Evolutionary conservation across 108 stramenopile genomes (phyloP), one percentile per base, ranked within the genome.

Genomic region (Cyclostephanos invisitatus): DNA sequence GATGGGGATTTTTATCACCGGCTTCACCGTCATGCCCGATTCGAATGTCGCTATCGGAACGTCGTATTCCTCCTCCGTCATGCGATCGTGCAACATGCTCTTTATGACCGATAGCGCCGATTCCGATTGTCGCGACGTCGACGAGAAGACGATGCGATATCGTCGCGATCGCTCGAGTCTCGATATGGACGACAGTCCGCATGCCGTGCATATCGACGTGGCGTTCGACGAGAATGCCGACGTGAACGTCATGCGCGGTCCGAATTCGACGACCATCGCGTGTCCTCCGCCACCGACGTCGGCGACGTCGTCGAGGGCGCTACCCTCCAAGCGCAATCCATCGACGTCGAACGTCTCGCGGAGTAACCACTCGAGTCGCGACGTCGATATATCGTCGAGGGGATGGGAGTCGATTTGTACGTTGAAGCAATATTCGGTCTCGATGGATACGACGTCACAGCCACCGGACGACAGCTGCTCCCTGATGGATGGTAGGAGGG

Each of bases 221-320:
- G 97, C 97, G 70, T 98, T 99, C 62, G 97, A 98, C 28, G 95
- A 96, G 67, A 95, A 97, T 7, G 99, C 96, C 32, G 97, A 94
- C 9, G 96, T 88, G 74, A 98, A 99, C 8, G 97, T 89, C 89
- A 98, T 89, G 9, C 99, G 97, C 20, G 99, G 99, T 10, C 98
- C 98, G 72, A 98, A 98, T 81, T 99, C 98, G 11, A 94, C 72
- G 49, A 84, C 66, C n/a, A 55, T 46, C 56, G 75, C n/a, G n/a
- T n/a, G n/a, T n/a, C n/a, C n/a, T 50, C 60, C 74, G 53, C 63
- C n/a, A 0, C 32, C 11, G 3, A 8, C 9, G 38, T 8, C 8
- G 29, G 4, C 0, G 38, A 2, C 35, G 20, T 18, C 35, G 40
- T 78, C 73, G 63, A 93, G 81, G 50, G 60, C 63, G 69, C 84